Conservation (phyloP, 192 early-diverging fungal species). For the Gorgonomyces haynaldii region DNA sequence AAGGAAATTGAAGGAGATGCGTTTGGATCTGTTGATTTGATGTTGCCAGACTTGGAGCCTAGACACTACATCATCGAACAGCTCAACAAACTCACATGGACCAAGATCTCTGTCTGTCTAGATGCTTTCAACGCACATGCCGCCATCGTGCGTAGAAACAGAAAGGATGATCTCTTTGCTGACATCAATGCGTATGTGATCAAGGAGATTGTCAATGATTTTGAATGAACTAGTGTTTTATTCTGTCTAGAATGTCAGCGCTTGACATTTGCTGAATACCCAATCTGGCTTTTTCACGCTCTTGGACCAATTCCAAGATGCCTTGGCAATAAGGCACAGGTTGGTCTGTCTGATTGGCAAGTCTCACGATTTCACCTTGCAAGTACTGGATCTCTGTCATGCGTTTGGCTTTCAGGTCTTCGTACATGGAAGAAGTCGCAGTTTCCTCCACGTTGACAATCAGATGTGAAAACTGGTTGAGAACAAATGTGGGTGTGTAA, state of each 20-base stretch:
- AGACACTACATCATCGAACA: slow-evolving; percentile 13
- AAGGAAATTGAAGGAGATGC: too few species aligned
- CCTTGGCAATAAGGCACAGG: slow-evolving; percentile 24
- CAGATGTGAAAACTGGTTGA: slow-evolving; percentile 6
- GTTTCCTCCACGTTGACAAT: slow-evolving; percentile 21
- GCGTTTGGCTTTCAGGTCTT: slow-evolving; percentile 23
- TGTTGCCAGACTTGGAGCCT: neutral
- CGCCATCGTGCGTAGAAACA: too few species aligned
- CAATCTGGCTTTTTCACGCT: slow-evolving; percentile 9
- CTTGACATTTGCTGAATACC: slow-evolving; percentile 14
- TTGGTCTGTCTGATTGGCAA: slow-evolving; percentile 16
- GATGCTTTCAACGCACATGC: slow-evolving; percentile 13
- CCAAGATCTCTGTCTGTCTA: slow-evolving; percentile 13
- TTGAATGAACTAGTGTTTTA: too few species aligned
- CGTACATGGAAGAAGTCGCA: slow-evolving; percentile 32
- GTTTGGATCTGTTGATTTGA: neutral
- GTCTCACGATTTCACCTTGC: slow-evolving; percentile 25
- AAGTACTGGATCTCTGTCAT: slow-evolving; percentile 33
- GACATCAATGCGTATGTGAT: too few species aligned
- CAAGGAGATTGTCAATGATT: too few species aligned
- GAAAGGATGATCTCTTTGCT: too few species aligned
- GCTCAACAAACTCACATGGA: slow-evolving; percentile 17
- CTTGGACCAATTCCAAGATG: slow-evolving; percentile 13
- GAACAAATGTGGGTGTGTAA: slow-evolving; percentile 19
- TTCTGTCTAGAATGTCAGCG: slow-evolving; percentile 25